A percentile compares a stretch with the other conserved stretches of the same genome.
These are phyloP conservation scores for Debaryomyces psychrophilus DNA, from an alignment of 1,139 yeast species.

Conservation along the genomic window DNA sequence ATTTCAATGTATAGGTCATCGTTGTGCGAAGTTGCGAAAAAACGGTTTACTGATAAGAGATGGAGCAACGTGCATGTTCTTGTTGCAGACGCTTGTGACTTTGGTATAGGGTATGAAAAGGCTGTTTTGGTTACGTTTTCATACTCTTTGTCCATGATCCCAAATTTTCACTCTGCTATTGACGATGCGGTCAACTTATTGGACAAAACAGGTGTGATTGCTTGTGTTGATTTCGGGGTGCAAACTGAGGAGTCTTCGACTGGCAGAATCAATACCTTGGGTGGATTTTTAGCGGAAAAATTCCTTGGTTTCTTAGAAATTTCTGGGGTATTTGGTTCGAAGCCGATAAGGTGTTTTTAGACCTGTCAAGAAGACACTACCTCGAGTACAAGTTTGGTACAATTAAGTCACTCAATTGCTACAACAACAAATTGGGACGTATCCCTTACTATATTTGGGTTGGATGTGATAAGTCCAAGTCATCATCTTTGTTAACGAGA, in stretches of 20 bases:
- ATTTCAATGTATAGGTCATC: conserved; percentile 73
- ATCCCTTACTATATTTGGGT: conserved; percentile 85
- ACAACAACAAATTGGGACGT: conserved; percentile 64
- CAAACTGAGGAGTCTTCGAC: conserved; percentile 65
- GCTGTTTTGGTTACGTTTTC: conserved; percentile 75
- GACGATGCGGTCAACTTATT: conserved; percentile 64
- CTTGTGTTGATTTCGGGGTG: conserved; percentile 80
- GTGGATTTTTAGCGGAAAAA: conserved; percentile 74
- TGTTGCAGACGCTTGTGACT: conserved; percentile 77
- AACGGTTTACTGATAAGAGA: conserved; percentile 51
- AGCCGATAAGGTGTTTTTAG: conserved; percentile 77
- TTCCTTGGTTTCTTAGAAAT: conserved; percentile 75
- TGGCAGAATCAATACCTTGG: conserved; percentile 75
- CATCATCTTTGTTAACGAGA: conserved; percentile 61
- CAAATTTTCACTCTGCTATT: conserved; percentile 77
- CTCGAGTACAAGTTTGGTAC: conserved; percentile 83
- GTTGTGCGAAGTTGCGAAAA: conserved; percentile 68
- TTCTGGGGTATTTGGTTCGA: conserved; percentile 91
- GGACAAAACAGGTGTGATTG: conserved; percentile 59
- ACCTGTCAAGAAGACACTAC: conserved; percentile 79
- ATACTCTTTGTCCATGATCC: conserved; percentile 83
- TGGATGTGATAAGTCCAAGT: conserved; percentile 72
- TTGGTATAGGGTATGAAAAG: conserved; percentile 47
- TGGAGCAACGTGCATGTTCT: conserved; percentile 71
- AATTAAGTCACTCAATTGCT: conserved; percentile 67